Evolutionary conservation across 2,329 filamentous ascomycete species (phyloP).

Genomic region (Fusarium floridanum): DNA sequence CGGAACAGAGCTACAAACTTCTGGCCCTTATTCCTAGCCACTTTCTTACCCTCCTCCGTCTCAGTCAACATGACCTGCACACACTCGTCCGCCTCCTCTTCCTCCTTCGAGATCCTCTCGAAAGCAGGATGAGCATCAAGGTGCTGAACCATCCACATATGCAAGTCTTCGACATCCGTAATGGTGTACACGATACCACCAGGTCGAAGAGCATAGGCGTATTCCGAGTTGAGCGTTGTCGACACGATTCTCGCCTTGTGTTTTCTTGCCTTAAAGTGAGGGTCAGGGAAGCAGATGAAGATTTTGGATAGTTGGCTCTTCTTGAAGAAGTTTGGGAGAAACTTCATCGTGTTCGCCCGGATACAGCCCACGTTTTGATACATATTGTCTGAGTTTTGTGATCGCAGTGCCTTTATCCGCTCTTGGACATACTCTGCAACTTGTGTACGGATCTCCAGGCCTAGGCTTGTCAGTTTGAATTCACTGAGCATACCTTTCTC

Average conservation of each 20-base stretch:
- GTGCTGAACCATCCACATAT: conserved; percentile 92
- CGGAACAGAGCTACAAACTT: conserved; percentile 94
- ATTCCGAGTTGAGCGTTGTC: conserved; percentile 89
- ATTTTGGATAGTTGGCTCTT: conserved; percentile 87
- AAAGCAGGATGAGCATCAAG: conserved; percentile 84
- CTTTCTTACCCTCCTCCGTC: conserved; percentile 98
- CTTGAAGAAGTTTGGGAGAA: conserved; percentile 96
- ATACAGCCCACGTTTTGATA: conserved; percentile 93
- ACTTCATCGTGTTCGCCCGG: conserved; percentile 98
- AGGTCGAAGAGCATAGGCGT: conserved; percentile 86
- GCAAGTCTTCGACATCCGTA: conserved; percentile 94
- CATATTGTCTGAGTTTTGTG: conserved; percentile 67
- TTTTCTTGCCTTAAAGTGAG: conserved; percentile 97
- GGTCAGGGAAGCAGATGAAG: conserved; percentile 98
- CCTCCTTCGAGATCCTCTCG: conserved; percentile 77
- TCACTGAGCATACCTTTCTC: neutral
- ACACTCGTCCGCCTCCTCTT: conserved; percentile 77
- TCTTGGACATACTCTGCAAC: conserved; percentile 93
- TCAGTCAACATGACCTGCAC: conserved; percentile 81
- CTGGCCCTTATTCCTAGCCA: conserved; percentile 86
- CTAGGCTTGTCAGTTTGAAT: conserved; percentile 55
- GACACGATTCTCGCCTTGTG: conserved; percentile 97
- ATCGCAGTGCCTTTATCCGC: conserved; percentile 84
- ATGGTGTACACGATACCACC: conserved; percentile 95
- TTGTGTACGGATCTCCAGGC: conserved; percentile 91